These are phyloP conservation scores for Tetradesmus lagerheimii DNA, from an alignment of 139 green algal genomes.

Conservation along the genomic window DNA sequence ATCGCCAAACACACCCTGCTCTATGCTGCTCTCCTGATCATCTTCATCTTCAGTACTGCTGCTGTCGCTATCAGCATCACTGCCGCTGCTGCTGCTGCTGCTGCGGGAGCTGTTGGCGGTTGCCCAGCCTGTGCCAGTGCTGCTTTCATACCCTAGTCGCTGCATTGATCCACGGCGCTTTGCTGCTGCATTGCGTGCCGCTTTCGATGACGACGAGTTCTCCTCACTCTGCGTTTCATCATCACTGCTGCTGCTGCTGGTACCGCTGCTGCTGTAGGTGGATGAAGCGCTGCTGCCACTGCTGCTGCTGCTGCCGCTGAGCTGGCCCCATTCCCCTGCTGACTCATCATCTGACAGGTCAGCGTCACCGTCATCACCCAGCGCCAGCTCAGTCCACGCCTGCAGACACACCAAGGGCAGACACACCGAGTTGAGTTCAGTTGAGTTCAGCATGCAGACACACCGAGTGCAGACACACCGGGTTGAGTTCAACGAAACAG, in stretches of 20 bases:
- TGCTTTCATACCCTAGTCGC: neutral
- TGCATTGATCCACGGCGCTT: neutral
- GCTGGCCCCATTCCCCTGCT: constrained; percentile 19
- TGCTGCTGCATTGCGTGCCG: neutral
- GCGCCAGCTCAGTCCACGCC: constrained; percentile 44
- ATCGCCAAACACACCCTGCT: neutral
- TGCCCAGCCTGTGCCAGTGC: neutral
- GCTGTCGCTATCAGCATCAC: neutral
- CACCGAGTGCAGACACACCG: neutral
- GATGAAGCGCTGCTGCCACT: neutral
- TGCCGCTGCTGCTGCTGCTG: constrained; percentile 27
- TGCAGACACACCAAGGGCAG: neutral
- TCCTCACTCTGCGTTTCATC: neutral
- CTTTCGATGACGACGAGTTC: no score
- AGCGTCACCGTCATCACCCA: constrained; percentile 1
- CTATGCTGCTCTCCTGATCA: neutral
- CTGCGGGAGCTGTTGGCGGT: neutral
- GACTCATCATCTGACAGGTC: constrained; percentile 37
- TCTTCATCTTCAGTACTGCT: constrained; percentile 3
- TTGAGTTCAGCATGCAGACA: neutral
- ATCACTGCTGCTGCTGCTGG: neutral
- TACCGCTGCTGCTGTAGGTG: neutral
- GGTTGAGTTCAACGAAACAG: no score
- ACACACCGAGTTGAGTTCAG: no score
- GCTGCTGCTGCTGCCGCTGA: constrained; percentile 1